Evolutionary conservation across 2,329 filamentous ascomycete genomes (phyloP), one percentile per base, ranked within the genome.

Genomic region (Neofusicoccum umdonicola): DNA sequence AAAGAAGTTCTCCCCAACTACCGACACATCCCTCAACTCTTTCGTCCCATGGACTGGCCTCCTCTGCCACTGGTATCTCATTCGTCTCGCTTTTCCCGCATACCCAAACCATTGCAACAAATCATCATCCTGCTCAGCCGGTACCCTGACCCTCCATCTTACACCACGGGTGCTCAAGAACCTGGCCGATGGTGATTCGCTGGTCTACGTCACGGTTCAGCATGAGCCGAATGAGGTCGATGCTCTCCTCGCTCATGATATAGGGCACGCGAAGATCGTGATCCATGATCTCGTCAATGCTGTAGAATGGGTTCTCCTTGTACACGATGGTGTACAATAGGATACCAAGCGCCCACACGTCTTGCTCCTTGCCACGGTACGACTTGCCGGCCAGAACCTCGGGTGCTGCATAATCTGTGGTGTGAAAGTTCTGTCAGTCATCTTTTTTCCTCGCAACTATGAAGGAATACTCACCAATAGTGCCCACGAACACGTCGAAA

Each of bases 231-330:
- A 99, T 90, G 61, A 99, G 83, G 71, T 97, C 90, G 69, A 99
- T 96, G 77, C 93, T 97, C 69, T 93, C 90, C 68, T 97, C 93
- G 76, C 92, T 93, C 81, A 94, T 88, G 39, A 90, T 86, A 76
- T 91, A 97, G 0, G 95, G 95, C 34, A 99, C 89, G 54, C 95
- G 87, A 66, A 99, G 82, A 71, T 97, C 94, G 73, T 94, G 93
- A 76, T 99, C 95, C 87, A 98, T 96, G 73, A 99, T 99, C 82
- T 99, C 95, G 77, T 99, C 95, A 72, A 98, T 95, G 78, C 91
- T 96, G 84, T 98, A 98, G 78, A 97, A 99, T 0, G 95, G 94
- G 74, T 99, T 99, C 80, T 99, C 95, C 80, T 98, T 99, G 85
- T 99, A 99, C 73, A 98, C 90, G 73, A 99, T 97, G 34, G 95